Base-by-base conservation (phyloP, 495 filamentous ascomycete species). In the Penicillium canescens region DNA sequence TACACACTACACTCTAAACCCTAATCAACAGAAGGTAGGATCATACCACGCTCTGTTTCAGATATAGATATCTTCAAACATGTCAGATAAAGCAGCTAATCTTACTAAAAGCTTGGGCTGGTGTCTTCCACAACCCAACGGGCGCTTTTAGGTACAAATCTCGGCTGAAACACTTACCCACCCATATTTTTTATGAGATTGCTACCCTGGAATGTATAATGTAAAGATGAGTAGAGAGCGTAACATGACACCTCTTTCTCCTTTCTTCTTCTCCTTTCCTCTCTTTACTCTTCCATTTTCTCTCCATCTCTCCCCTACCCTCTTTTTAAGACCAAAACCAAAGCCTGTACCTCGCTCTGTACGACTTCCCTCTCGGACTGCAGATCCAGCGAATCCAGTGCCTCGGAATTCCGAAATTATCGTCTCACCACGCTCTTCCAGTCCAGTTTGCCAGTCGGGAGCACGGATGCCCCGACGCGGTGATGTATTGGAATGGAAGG, bases 371-470 rank as follows among this genome's bases (percentile, higher is more conserved):
- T 12, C n/a, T 43, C 49, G 31, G 49, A 51, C 49, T 51, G 49
- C 40, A 43, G 49, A 41, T 14, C 36, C 52, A 48, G 13, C 52
- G 52, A 55, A 55, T 55, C 52, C 52, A 49, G 52, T 42, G 52
- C 44, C 44, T 55, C 52, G 52, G 52, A 55, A 55, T 55, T 55
- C 52, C 44, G 44, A 55, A 48, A 41, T 48, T 36, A 41, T 33
- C 52, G 52, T 55, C 52, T 47, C 43, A 54, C 42, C 42, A 48
- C 24, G 38, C 52, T 21, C 37, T 33, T 48, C 43, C 51, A 47
- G 37, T 46, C 50, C 42, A 9, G 23, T 46, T 39, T 8, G n/a
- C 42, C 50, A 33, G 49, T 43, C 26, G 26, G 39, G 36, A 46
- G 23, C 34, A 53, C 50, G 12, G 18, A 53, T n/a, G 18, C 28